Percentiles rank a stretch among this genome's conserved stretches.
Evolutionary conservation across 192 early-diverging fungal genomes (phyloP).

Genomic region (Rhizophagus sp.): DNA sequence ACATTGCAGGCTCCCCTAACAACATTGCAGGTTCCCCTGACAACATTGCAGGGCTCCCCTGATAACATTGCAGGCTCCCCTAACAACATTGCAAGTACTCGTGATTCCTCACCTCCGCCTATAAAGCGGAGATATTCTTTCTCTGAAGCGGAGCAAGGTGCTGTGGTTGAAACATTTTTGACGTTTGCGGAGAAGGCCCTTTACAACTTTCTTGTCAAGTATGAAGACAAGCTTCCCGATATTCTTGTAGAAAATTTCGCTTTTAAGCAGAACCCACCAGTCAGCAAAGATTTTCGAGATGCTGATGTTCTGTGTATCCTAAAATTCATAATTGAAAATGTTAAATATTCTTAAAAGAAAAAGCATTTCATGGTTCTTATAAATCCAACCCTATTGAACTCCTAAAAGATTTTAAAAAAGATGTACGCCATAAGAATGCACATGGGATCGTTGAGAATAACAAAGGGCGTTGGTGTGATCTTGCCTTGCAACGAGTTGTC

Average conservation of each 20-base stretch:
- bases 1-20: too few species aligned
- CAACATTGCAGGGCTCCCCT: too few species aligned
- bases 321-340: constrained; percentile 26
- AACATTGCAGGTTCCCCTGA: too few species aligned
- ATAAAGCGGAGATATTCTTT: constrained; percentile 10
- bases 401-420: constrained; percentile 26
- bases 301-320: constrained; percentile 24
- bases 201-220: constrained; percentile 24
- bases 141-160: not conserved
- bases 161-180: constrained; percentile 14
- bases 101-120: too few species aligned
- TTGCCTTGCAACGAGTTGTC: not conserved
- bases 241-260: constrained; percentile 2
- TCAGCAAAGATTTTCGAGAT: constrained; percentile 14
- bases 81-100: too few species aligned
- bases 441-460: constrained; percentile 10
- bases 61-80: too few species aligned
- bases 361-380: constrained; percentile 14
- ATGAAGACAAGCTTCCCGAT: constrained; percentile 8
- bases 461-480: constrained; percentile 15
- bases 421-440: constrained; percentile 12
- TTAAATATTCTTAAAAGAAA: constrained; percentile 28
- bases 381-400: constrained; percentile 23
- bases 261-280: constrained; percentile 14
- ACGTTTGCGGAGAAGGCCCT: constrained; percentile 1